Evolutionary conservation across 1,284 basidiomycete species (phyloP).

Genomic region (Cryptococcus maquisensis): DNA sequence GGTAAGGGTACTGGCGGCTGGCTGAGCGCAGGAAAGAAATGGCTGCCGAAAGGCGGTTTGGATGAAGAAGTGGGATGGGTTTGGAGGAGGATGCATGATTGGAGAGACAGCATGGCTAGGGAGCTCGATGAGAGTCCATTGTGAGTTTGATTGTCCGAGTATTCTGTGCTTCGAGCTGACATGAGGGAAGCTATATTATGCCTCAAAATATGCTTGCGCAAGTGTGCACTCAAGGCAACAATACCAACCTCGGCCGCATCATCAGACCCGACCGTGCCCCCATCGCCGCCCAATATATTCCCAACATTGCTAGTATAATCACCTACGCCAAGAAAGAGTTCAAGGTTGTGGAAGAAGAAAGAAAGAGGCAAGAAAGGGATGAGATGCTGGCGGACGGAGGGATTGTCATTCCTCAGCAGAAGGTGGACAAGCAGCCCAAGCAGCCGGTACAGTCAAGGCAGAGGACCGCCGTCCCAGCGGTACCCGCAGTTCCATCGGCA

Average conservation of each 20-base stretch:
- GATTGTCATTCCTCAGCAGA: no score
- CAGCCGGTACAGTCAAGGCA: background rate
- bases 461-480: background rate
- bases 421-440: no score
- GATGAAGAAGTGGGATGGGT: constrained; percentile 57
- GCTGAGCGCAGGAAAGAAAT: constrained; percentile 69
- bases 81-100: constrained; percentile 71
- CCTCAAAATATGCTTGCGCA: constrained; percentile 60
- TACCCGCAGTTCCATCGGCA: background rate
- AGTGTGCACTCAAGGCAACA: constrained; percentile 5
- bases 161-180: constrained; percentile 1
- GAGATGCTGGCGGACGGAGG: no score
- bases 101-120: constrained; percentile 78
- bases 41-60: constrained; percentile 59
- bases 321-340: constrained; percentile 7
- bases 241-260: constrained; percentile 6
- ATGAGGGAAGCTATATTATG: constrained; percentile 52
- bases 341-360: background rate
- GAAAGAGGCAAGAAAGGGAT: no score
- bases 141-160: constrained; percentile 54
- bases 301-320: constrained; percentile 55
- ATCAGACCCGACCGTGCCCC: constrained; percentile 9
- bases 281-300: constrained; percentile 51
- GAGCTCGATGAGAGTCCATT: constrained; percentile 82
- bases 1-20: constrained; percentile 70